Evolutionary conservation across 768 basidiomycete genomes (phyloP).

Genomic region (Daedalea quercina): DNA sequence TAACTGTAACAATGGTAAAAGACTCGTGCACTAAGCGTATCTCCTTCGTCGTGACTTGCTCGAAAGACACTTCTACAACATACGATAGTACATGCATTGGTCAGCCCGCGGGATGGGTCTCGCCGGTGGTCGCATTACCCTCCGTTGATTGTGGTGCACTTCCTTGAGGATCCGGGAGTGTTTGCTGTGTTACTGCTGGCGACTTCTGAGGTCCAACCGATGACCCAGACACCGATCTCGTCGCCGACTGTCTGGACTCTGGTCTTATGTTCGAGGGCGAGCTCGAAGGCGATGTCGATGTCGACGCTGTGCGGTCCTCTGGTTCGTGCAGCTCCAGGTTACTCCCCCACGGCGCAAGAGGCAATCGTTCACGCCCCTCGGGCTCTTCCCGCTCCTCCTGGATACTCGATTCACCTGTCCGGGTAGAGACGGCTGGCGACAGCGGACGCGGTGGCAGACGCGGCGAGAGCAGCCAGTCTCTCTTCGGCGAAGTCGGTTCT

Average conservation of each 20-base stretch:
- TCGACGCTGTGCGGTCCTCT: background rate
- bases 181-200: background rate
- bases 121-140: too few species aligned
- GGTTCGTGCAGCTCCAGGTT: background rate
- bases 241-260: background rate
- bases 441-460: slow-evolving; percentile 1
- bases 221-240: background rate
- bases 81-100: too few species aligned
- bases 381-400: background rate
- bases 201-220: background rate
- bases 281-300: background rate
- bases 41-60: too few species aligned
- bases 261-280: background rate
- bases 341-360: background rate
- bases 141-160: too few species aligned
- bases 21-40: too few species aligned
- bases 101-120: too few species aligned
- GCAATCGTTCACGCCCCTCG: background rate
- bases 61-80: too few species aligned
- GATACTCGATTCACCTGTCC: slow-evolving; percentile 1
- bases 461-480: background rate
- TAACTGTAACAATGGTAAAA: too few species aligned
- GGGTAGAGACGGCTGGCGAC: slow-evolving; percentile 1
- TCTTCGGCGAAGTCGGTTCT: background rate
- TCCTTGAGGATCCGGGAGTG: too few species aligned